Evolutionary conservation across 305 asterid genomes (phyloP).

Genomic region (Rubia balearica): DNA sequence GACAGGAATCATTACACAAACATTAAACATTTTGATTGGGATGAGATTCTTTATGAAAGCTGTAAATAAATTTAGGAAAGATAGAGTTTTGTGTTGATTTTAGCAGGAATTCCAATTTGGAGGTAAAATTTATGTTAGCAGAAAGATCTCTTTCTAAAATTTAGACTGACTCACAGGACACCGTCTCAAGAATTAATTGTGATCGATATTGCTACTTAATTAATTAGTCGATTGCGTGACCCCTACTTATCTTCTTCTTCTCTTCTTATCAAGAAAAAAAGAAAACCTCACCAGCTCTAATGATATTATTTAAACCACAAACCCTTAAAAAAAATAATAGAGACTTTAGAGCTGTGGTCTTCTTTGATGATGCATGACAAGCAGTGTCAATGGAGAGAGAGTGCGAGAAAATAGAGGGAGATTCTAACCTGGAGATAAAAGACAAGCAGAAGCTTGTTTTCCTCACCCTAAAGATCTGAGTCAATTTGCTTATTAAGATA

Average conservation of each 20-base stretch:
- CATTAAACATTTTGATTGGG: too few relatives aligned
- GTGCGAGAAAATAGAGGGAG: conserved; percentile 17
- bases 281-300: conserved; percentile 3
- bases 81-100: too few relatives aligned
- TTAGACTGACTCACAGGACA: too few relatives aligned
- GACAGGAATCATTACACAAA: too few relatives aligned
- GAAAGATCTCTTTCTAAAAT: too few relatives aligned
- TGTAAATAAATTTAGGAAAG: too few relatives aligned
- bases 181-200: background rate
- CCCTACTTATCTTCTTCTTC: conserved; percentile 25
- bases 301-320: too few relatives aligned
- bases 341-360: conserved; percentile 32
- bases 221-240: background rate
- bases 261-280: conserved; percentile 20
- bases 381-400: conserved; percentile 57
- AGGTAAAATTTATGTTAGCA: too few relatives aligned
- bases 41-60: too few relatives aligned
- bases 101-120: too few relatives aligned
- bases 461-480: conserved; percentile 61
- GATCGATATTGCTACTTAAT: background rate
- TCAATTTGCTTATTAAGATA: conserved; percentile 23
- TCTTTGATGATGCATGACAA: conserved; percentile 47
- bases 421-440: conserved; percentile 44
- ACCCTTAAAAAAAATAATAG: conserved; percentile 14
- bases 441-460: conserved; percentile 67